Evolutionary conservation across 495 filamentous ascomycete genomes (phyloP).

Genomic region (Neurospora sp.): DNA sequence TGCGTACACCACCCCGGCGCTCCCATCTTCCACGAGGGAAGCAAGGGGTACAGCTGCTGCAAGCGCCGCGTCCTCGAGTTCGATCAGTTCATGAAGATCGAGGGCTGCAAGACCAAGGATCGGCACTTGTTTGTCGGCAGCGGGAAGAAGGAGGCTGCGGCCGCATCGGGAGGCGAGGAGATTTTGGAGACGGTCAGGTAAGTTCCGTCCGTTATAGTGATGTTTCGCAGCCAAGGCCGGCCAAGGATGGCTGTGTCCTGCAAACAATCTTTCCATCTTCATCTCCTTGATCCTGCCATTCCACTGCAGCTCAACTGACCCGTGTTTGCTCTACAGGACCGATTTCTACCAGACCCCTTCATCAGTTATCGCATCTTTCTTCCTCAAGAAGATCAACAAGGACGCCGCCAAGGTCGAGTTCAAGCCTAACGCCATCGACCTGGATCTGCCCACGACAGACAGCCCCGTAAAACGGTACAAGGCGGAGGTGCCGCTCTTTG

Average conservation of each 20-base stretch:
- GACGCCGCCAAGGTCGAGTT: slow-evolving; percentile 62
- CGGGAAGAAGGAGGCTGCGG: slow-evolving; percentile 46
- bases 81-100: slow-evolving; percentile 93
- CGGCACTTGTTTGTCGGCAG: slow-evolving; percentile 82
- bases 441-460: slow-evolving; percentile 79
- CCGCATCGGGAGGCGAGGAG: slow-evolving; percentile 44
- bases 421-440: slow-evolving; percentile 40
- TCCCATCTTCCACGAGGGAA: slow-evolving; percentile 93
- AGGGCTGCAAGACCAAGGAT: slow-evolving; percentile 74
- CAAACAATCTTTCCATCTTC: slow-evolving; percentile 6
- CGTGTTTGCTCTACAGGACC: slow-evolving; percentile 38
- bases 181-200: slow-evolving; percentile 61
- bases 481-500: slow-evolving; percentile 65
- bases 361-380: slow-evolving; percentile 81
- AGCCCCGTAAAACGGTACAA: slow-evolving; percentile 64
- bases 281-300: slow-evolving; percentile 2
- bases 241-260: slow-evolving; percentile 25
- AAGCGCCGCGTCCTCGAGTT: slow-evolving; percentile 93
- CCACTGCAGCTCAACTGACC: slow-evolving; percentile 6
- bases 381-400: slow-evolving; percentile 95
- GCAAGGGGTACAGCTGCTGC: slow-evolving; percentile 95
- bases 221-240: slow-evolving; percentile 17
- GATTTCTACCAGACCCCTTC: slow-evolving; percentile 93
- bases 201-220: slow-evolving; percentile 6
- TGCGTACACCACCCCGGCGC: slow-evolving; percentile 80